phyloP scores from a whole-genome alignment of 1,284 basidiomycete genomes.

The Melanopsichium pennsylvanicum region DNA sequence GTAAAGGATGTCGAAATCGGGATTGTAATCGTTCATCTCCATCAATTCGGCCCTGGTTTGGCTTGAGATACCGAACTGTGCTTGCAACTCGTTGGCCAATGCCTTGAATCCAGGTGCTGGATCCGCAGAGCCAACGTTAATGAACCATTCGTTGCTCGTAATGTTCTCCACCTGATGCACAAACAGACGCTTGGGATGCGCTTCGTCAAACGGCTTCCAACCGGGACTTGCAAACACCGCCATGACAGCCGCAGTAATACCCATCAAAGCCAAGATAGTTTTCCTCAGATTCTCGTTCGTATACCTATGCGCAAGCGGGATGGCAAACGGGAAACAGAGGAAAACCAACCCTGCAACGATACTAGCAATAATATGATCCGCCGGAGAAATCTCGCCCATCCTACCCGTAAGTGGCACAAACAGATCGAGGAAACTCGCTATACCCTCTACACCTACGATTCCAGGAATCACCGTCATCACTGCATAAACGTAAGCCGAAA shows the following conservation, averaged over 20 bases:
- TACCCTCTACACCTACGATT: constrained; percentile 75
- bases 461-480: constrained; percentile 70
- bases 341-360: constrained; percentile 69
- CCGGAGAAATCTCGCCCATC: constrained; percentile 68
- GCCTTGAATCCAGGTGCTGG: constrained; percentile 77
- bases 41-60: constrained; percentile 55
- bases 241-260: constrained; percentile 69
- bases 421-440: constrained; percentile 77
- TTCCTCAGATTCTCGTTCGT: constrained; percentile 66
- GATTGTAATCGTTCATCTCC: constrained; percentile 62
- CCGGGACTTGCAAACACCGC: constrained; percentile 72
- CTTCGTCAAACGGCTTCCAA: constrained; percentile 77
- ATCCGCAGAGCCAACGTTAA: constrained; percentile 86
- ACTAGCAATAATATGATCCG: constrained; percentile 87
- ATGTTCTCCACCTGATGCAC: constrained; percentile 84
- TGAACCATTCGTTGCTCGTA: constrained; percentile 75
- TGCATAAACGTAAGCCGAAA: constrained; percentile 53
- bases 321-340: constrained; percentile 72
- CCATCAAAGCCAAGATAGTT: constrained; percentile 69
- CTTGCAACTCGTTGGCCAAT: constrained; percentile 74
- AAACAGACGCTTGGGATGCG: constrained; percentile 88
- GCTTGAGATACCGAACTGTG: constrained; percentile 71
- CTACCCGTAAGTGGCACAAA: constrained; percentile 85
- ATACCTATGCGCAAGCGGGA: constrained; percentile 78
- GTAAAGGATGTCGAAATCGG: constrained; percentile 72